phyloP scores from a whole-genome alignment of 164 flowering plant genomes.

The Brasenia schreberi region DNA sequence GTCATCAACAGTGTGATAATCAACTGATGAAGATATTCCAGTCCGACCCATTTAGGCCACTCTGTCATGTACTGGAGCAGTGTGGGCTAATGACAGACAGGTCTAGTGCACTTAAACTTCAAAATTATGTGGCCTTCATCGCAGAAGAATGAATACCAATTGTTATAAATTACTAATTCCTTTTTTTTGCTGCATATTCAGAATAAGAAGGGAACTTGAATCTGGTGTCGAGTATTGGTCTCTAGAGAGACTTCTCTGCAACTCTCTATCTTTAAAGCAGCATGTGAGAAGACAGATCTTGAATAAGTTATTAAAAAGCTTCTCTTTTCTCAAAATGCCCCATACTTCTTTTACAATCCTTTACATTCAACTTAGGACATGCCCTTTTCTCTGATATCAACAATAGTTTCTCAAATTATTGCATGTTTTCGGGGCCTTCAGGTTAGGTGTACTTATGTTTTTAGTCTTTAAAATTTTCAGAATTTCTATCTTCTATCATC shows the following conservation, averaged over 20 bases:
- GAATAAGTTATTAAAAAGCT: too few species aligned
- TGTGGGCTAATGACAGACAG: constrained; percentile 53
- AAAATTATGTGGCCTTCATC: too few species aligned
- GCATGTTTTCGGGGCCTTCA: too few species aligned
- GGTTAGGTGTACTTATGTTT: too few species aligned
- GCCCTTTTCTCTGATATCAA: too few species aligned
- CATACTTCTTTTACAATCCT: too few species aligned
- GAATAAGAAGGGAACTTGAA: constrained; percentile 54
- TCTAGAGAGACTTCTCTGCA: constrained; percentile 78
- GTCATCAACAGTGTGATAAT: neutral
- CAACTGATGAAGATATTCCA: neutral
- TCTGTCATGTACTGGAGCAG: constrained; percentile 34
- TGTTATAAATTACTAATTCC: neutral
- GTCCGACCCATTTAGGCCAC: constrained; percentile 43
- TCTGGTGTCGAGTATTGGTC: constrained; percentile 83
- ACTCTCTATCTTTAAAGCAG: constrained; percentile 25
- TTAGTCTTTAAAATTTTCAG: too few species aligned
- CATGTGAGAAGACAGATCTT: constrained; percentile 23
- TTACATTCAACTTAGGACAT: too few species aligned
- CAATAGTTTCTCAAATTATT: too few species aligned
- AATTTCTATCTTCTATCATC: too few species aligned
- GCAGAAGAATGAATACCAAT: neutral
- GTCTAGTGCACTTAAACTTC: constrained; percentile 15
- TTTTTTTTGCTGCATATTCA: constrained; percentile 6
- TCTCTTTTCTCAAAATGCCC: too few species aligned